Evolutionary conservation across 192 early-diverging fungal genomes (phyloP), one percentile per base, ranked within the genome.

Genomic region (Umbelopsis vinacea): DNA sequence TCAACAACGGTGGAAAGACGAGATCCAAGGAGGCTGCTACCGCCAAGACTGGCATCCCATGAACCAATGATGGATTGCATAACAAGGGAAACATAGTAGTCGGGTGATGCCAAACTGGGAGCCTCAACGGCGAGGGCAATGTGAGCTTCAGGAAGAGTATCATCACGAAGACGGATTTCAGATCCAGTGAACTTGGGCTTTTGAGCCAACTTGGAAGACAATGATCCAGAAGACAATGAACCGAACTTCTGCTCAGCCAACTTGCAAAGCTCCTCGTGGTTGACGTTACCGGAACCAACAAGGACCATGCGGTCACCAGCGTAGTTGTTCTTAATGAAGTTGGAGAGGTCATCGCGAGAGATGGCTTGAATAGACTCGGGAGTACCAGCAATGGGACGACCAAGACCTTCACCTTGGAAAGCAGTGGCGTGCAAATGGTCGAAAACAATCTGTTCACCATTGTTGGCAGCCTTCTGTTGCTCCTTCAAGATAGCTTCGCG

Each of bases 401-500:
- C 97, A 15, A 98, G 87, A 21, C 93, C 79, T 74, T 89, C 89
- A 63, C 92, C 85, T 86, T 95, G 94, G 89, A 94, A 99, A 21
- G 97, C 96, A 60, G 91, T 92, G 38, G 93, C 95, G 79, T 99
- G 97, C 84, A 99, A 83, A 72, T 99, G 96, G 78, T 99, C 97
- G 85, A 99, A 99, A 46, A 99, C 97, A 48, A 99, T 96, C 82
- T 99, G 96, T 79, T 99, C 96, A 86, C 95, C 93, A 53, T 94
- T 87, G 85, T 99, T 99, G 72, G 91, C 89, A 43, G 93, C 92
- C 78, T 94, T 92, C 78, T 98, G 93, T 73, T 95, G 90, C 85
- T 99, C 97, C 73, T 96, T 87, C 79, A 96, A 81, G 74, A 99
- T 99, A 53, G 98, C 96, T 79, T 97, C 96, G 74, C 97, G 95